Evolutionary conservation across 148 eudicot species (phyloP), one percentile per base, ranked within the genome.

Genomic region (Cornus kousa): DNA sequence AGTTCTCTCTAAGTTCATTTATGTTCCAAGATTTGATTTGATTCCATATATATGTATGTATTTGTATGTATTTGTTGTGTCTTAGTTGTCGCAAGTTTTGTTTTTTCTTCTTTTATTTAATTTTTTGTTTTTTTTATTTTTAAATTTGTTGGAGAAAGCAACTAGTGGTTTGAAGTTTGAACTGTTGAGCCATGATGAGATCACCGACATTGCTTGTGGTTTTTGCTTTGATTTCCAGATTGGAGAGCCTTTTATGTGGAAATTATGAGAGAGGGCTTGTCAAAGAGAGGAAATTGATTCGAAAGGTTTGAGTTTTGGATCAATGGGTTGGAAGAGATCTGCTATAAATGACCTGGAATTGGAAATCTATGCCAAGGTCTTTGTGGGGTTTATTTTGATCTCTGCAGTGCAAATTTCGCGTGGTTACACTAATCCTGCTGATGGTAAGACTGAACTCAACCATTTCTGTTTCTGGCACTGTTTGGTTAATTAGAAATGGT

Each of bases 321-420:
- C 87, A 84, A 92, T 92, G 94, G 87, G 80, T 87, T 74, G 82
- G 85, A 84, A 46, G 77, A 81, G 86, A 87, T 83, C 86, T 87
- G 72, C 43, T 24, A 40, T 48, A 67, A 69, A 28, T 65, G 72
- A 50, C 78, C 62, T 71, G 64, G 78, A 37, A 70, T 76, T 71
- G 74, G 82, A 82, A 84, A 82, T 87, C 77, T 75, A 73, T 75
- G 68, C 74, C 35, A 31, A 81, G 43, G 70, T 76, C 79, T 71
- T 84, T 24, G 5, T 87, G 72, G 79, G 79, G 76, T 53, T 87
- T 84, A 53, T 83, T 74, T 80, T 76, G 81, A 48, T 88, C 73
- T 77, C 71, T 77, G 35, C 71, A 37, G 85, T 85, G n/a, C 57
- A 46, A 8, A 74, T 76, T 87, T 85, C 66, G 43, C 77, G 2